A percentile compares a stretch with the other conserved stretches of the same genome.
These are phyloP conservation scores for Ogataea populi-albae DNA, from an alignment of 805 yeast species.

Conservation along the genomic window DNA sequence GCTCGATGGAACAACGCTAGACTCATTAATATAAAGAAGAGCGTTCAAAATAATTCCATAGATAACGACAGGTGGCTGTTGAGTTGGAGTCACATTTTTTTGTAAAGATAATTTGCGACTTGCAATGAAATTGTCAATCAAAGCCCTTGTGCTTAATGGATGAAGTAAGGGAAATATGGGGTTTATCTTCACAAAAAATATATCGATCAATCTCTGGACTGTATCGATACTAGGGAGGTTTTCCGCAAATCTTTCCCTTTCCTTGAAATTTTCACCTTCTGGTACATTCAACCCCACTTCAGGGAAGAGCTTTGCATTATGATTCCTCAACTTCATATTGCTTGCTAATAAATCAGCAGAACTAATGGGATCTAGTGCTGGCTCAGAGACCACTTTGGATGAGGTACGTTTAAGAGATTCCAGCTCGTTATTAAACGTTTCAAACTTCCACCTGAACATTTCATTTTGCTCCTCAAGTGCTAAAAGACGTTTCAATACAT, in stretches of 20 bases:
- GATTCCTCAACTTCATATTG: no score
- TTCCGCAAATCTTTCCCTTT: background rate
- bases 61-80: constrained; percentile 12
- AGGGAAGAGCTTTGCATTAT: no score
- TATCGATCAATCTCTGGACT: constrained; percentile 5
- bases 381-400: background rate
- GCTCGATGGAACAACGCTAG: constrained; percentile 1
- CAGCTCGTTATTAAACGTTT: constrained; percentile 4
- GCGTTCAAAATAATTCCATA: constrained; percentile 21
- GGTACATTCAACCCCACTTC: no score
- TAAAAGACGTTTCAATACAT: constrained; percentile 15
- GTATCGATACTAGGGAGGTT: constrained; percentile 4
- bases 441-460: constrained; percentile 2
- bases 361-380: no score
- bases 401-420: background rate
- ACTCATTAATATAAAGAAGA: constrained; percentile 11
- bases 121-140: constrained; percentile 3
- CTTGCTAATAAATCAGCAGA: no score
- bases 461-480: constrained; percentile 10
- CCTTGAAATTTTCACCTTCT: no score
- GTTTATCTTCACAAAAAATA: constrained; percentile 8
- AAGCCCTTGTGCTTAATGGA: constrained; percentile 8
- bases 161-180: constrained; percentile 19
- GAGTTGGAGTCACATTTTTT: background rate
- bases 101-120: constrained; percentile 3